Evolutionary conservation across 2,329 filamentous ascomycete genomes (phyloP).

Genomic region (Onygena corvina): DNA sequence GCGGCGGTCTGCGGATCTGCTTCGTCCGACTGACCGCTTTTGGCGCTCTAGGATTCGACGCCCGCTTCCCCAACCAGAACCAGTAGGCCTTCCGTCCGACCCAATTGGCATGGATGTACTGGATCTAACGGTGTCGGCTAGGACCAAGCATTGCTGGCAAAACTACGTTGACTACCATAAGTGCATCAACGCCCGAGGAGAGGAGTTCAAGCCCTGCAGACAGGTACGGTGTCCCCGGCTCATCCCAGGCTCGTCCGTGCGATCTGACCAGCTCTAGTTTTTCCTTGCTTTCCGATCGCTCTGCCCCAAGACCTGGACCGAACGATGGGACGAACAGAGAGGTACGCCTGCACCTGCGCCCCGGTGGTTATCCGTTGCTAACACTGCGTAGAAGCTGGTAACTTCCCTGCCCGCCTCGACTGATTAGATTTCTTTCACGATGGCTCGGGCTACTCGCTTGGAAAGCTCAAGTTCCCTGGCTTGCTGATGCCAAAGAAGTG

Average conservation of each 20-base stretch:
- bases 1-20: background rate
- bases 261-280: slow-evolving; percentile 51
- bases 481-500: slow-evolving; percentile 10
- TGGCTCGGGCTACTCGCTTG: background rate
- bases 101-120: background rate
- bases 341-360: slow-evolving; percentile 46
- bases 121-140: slow-evolving; percentile 18
- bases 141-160: slow-evolving; percentile 99
- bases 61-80: slow-evolving; percentile 96
- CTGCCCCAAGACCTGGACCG: slow-evolving; percentile 88
- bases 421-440: slow-evolving; percentile 8
- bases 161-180: slow-evolving; percentile 99
- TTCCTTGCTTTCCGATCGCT: slow-evolving; percentile 92
- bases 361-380: background rate
- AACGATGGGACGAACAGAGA: slow-evolving; percentile 95
- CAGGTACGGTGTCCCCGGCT: slow-evolving; percentile 60
- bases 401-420: slow-evolving; percentile 37
- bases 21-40: background rate
- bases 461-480: background rate
- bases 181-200: slow-evolving; percentile 95
- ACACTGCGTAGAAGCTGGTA: slow-evolving; percentile 39
- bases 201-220: slow-evolving; percentile 93
- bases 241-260: background rate
- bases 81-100: slow-evolving; percentile 30
- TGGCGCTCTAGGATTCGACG: slow-evolving; percentile 73